Evolutionary conservation across 2,329 filamentous ascomycete genomes (phyloP), one percentile per base, ranked within the genome.

Genomic region (Aspergillus terreus): DNA sequence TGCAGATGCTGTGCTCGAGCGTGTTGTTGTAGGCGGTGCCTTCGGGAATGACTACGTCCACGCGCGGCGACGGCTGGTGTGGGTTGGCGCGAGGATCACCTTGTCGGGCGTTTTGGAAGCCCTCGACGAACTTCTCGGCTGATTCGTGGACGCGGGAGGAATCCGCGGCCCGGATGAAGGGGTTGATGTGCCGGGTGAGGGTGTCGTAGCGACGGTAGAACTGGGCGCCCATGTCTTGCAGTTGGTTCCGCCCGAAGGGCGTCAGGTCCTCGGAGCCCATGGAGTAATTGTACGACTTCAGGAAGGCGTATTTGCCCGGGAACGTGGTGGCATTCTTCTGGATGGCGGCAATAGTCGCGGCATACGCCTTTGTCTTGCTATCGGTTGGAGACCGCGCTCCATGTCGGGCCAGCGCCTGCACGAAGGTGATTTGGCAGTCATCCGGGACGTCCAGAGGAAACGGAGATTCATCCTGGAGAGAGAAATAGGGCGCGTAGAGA

Each of bases 401-500:
- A 67, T 96, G 92, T 2, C 92, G 84, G 19, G 90, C 91, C 44
- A 96, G 79, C 21, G 92, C 76, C 63, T 92, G 87, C 1, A 81
- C 92, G 70, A 95, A 92, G 2, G 85, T 92, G 60, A 92, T 74
- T 11, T 81, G 74, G 71, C 92, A 96, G n/a, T 76, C 77, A 0
- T 75, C 59, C 0, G 90, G 91, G 1, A 87, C 73, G 6, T 76
- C 75, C 6, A 78, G 61, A 14, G 82, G 75, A 46, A 90, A 82
- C 2, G 82, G 76, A 1, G 87, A 90, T 6, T 84, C 80, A 4
- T 58, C 49, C 1, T 55, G 55, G 0, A 92, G 85, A 1, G 85
- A 80, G 71, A 88, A 96, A 73, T 84, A 95, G 2, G 91, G 89
- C 15, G 90, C 87, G 69, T 96, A 96, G 68, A 92, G 90, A 50